Evolutionary conservation across 1,139 yeast species (phyloP).

Genomic region (Kazachstania sp.): DNA sequence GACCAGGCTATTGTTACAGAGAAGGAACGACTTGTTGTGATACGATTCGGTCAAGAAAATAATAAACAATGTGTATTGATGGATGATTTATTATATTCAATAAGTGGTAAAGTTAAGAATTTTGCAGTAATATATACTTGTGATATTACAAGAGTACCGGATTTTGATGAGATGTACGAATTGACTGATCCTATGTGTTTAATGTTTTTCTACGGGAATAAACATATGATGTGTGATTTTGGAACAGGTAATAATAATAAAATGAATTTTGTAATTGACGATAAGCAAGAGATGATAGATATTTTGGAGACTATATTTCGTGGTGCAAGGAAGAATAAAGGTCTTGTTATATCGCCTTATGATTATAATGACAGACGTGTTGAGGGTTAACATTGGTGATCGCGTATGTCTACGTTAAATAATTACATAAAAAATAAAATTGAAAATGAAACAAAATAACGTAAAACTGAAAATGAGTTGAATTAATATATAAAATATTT

Average conservation of each 20-base stretch:
- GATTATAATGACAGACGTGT: constrained; percentile 29
- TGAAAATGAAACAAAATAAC: background rate
- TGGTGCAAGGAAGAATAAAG: constrained; percentile 90
- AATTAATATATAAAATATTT: constrained; percentile 2
- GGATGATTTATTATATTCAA: constrained; percentile 74
- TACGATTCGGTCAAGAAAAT: constrained; percentile 75
- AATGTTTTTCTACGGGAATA: constrained; percentile 89
- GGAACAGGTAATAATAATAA: constrained; percentile 98
- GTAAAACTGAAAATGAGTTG: constrained; percentile 4
- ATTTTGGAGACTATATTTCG: constrained; percentile 81
- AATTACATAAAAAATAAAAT: background rate
- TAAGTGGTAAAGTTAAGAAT: constrained; percentile 77
- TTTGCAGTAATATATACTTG: constrained; percentile 85
- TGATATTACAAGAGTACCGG: constrained; percentile 83
- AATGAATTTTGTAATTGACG: constrained; percentile 68
- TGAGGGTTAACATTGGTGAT: background rate
- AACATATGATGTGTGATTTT: constrained; percentile 97
- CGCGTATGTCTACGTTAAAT: background rate
- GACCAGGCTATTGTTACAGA: constrained; percentile 88
- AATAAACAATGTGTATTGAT: constrained; percentile 78
- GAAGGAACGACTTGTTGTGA: constrained; percentile 77
- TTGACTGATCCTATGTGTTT: constrained; percentile 82
- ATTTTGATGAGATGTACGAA: constrained; percentile 90
- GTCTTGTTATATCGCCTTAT: constrained; percentile 75
- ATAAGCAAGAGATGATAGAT: constrained; percentile 85